Percentiles rank a stretch among this genome's conserved stretches.
phyloP scores from a whole-genome alignment of 305 asterid species.

The Fraxinus xanthoxyloides region DNA sequence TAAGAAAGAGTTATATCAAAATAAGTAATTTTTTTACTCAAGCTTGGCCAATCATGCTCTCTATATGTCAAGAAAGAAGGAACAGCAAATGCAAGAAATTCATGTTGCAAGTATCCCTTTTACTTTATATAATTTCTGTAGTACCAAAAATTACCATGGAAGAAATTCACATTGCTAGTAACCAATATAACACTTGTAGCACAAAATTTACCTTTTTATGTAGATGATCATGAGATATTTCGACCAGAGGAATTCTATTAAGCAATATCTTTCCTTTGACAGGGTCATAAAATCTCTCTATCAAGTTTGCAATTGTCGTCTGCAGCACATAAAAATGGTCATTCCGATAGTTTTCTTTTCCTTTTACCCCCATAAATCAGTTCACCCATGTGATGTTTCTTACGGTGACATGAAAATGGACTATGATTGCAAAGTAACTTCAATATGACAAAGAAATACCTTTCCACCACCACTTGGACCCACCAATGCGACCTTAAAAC shows the following conservation, averaged over 20 bases:
- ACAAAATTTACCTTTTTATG: conserved; percentile 61
- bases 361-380: not conserved
- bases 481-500: conserved; percentile 82
- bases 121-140: not conserved
- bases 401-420: conserved; percentile 13
- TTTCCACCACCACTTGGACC: conserved; percentile 99
- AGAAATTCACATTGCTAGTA: not conserved
- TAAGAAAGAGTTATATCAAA: not conserved
- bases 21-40: not conserved
- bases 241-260: conserved; percentile 66
- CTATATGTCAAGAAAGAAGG: not conserved
- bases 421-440: conserved; percentile 1
- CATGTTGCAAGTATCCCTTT: not conserved
- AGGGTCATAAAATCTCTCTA: conserved; percentile 85
- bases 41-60: not conserved
- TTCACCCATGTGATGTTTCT: not conserved
- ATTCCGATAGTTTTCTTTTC: conserved; percentile 4
- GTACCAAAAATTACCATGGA: not conserved
- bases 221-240: conserved; percentile 65
- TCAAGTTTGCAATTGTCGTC: conserved; percentile 90
- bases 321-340: conserved; percentile 36
- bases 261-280: conserved; percentile 57
- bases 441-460: conserved; percentile 35
- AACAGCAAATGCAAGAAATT: not conserved
- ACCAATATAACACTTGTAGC: not conserved